Base-by-base conservation (phyloP, 108 stramenopile genomes). In the Cyclotella choctawhatcheeana region DNA sequence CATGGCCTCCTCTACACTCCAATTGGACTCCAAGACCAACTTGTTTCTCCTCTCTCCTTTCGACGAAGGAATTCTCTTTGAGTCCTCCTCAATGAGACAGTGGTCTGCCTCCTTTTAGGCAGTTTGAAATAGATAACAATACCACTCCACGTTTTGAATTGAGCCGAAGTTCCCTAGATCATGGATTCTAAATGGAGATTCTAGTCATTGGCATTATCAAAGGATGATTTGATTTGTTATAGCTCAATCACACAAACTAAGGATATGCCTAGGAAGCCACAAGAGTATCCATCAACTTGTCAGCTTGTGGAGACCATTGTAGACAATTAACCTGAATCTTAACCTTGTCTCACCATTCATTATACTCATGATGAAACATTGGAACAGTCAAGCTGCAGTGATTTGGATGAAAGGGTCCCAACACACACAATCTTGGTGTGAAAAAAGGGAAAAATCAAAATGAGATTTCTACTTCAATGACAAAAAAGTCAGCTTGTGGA, bases 101-200 rank as follows among this genome's bases (percentile, higher is more conserved):
- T 70, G 68, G 43, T 75, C 79, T 12, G 74, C 74, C 53, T 75
- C 79, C 14, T 76, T 63, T 44, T 80, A 74, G 14, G 74, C 79
- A 21, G 29, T 43, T 31, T 80, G 60, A 55, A 58, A 71, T n/a
- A 64, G 62, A 35, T 75, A 62, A 16, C 51, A 8, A 18, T 70
- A 76, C 12, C 40, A 51, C 13, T 71, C 51, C 13, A 69, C 73
- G 32, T 64, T 10, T 40, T 56, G 48, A 60, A 58, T 24, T 32
- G 33, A 12, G 32, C 45, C 16, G 32, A 54, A 29, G 52, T 69
- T 14, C 59, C 22, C 1, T 56, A 30, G 4, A 75, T 61, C 32
- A 75, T 40, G 3, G 25, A 33, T 12, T 58, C 68, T 32, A 80
- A 30, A 1, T 68, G 67, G 32, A 30, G 14, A 26, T 55, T 69